These are phyloP conservation scores for Amoebophrya sp. DNA, from an alignment of 169 alveolate genomes.

Conservation along the genomic window DNA sequence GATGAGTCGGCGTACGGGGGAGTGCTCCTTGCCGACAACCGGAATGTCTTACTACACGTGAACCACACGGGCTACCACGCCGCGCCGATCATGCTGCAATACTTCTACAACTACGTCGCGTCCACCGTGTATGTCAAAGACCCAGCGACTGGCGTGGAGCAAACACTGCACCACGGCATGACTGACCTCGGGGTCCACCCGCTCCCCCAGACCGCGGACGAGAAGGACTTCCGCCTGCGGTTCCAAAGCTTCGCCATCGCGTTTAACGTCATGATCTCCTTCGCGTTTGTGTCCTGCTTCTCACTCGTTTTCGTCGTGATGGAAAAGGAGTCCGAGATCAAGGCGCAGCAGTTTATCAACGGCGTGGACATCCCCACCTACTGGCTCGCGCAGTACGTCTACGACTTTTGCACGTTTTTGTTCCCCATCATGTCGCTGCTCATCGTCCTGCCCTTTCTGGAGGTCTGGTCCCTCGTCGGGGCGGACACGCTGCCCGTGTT, in stretches of 20 bases:
- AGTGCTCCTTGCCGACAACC: background rate
- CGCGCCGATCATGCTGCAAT: background rate
- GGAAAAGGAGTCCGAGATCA: background rate
- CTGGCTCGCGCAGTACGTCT: background rate
- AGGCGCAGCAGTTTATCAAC: background rate
- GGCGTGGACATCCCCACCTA: background rate
- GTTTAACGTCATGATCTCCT: background rate
- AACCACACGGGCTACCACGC: background rate
- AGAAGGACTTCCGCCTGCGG: background rate
- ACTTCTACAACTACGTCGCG: background rate
- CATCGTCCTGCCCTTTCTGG: background rate
- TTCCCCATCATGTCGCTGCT: background rate
- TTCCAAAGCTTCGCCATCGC: background rate
- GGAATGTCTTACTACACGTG: background rate
- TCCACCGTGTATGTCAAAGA: background rate
- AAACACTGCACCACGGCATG: too few species aligned
- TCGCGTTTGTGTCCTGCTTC: background rate
- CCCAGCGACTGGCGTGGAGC: too few species aligned
- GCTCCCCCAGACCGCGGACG: background rate
- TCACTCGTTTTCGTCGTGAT: background rate
- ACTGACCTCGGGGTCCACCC: background rate
- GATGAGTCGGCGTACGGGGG: background rate
- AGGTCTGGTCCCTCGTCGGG: background rate
- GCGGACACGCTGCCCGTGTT: background rate
- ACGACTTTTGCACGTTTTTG: background rate